A percentile compares a stretch with the other conserved stretches of the same genome.
These are phyloP conservation scores for Aspergillus diversus DNA, from an alignment of 495 filamentous ascomycete species.

Conservation along the genomic window DNA sequence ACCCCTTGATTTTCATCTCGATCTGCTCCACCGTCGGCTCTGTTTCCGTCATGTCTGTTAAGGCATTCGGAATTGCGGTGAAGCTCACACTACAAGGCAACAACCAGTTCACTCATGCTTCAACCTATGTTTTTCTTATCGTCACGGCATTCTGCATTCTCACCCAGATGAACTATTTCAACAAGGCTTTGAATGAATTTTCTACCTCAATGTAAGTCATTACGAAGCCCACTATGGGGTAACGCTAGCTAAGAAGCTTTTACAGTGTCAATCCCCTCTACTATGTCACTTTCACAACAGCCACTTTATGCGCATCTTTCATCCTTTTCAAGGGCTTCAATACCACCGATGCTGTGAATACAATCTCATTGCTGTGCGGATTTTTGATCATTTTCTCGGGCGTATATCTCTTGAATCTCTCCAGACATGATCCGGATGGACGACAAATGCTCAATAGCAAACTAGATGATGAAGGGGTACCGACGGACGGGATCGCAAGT, in stretches of 20 bases:
- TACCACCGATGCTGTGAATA: slow-evolving; percentile 90
- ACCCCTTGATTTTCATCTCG: slow-evolving; percentile 92
- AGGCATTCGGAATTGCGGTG: slow-evolving; percentile 94
- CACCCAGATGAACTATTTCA: slow-evolving; percentile 99
- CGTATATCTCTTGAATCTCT: slow-evolving; percentile 95
- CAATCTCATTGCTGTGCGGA: slow-evolving; percentile 87
- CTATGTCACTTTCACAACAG: slow-evolving; percentile 99
- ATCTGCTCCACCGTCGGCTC: slow-evolving; percentile 98
- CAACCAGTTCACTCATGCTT: slow-evolving; percentile 92
- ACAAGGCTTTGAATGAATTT: slow-evolving; percentile 97
- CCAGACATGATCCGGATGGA: slow-evolving; percentile 86
- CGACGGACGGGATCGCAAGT: slow-evolving; percentile 88
- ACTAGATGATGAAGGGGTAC: slow-evolving; percentile 71
- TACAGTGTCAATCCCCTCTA: slow-evolving; percentile 94
- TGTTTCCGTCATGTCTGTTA: slow-evolving; percentile 97
- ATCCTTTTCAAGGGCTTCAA: slow-evolving; percentile 98
- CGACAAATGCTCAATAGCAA: slow-evolving; percentile 65
- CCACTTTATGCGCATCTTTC: slow-evolving; percentile 91
- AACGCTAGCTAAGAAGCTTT: slow-evolving; percentile 32
- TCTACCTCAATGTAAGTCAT: slow-evolving; percentile 86
- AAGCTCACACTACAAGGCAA: slow-evolving; percentile 89
- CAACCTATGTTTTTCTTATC: slow-evolving; percentile 96
- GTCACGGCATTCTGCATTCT: slow-evolving; percentile 90
- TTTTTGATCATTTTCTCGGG: slow-evolving; percentile 97
- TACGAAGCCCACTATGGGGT: background rate